phyloP scores from a whole-genome alignment of 1,139 yeast genomes.

The Protomyces pachydermus region DNA sequence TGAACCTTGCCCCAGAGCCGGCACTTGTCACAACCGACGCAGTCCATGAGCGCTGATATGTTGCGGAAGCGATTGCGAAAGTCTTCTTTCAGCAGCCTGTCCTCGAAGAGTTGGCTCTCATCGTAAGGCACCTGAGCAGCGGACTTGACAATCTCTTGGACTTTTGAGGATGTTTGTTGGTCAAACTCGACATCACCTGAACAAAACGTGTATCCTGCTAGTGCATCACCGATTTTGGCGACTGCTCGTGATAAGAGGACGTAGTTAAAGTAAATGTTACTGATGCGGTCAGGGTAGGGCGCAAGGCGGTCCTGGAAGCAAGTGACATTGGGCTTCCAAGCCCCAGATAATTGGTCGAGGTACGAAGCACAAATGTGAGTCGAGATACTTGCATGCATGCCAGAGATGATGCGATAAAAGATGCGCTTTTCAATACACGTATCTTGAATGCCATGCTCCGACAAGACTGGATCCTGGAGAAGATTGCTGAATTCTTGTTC shows the following conservation, averaged over 20 bases:
- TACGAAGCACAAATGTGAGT: conserved; percentile 88
- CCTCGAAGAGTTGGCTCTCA: conserved; percentile 50
- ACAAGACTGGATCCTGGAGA: conserved; percentile 14
- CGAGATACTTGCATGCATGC: conserved; percentile 93
- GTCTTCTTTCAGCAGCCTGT: conserved; percentile 64
- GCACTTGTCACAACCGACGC: conserved; percentile 97
- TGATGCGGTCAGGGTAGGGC: conserved; percentile 75
- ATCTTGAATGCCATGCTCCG: conserved; percentile 31
- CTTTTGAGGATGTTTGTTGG: conserved; percentile 11
- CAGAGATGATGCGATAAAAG: conserved; percentile 80
- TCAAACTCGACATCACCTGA: conserved; percentile 40
- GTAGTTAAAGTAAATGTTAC: conserved; percentile 87
- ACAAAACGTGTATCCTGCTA: conserved; percentile 50
- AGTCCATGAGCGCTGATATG: conserved; percentile 90
- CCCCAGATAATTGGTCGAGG: conserved; percentile 64
- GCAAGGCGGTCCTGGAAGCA: conserved; percentile 90
- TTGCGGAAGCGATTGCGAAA: conserved; percentile 80
- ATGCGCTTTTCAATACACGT: conserved; percentile 71
- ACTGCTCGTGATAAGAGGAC: conserved; percentile 81
- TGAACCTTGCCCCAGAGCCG: conserved; percentile 97
- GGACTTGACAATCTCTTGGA: conserved; percentile 34
- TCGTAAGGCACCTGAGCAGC: conserved; percentile 48
- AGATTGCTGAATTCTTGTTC: conserved; percentile 2
- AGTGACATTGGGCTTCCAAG: conserved; percentile 76
- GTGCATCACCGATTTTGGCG: conserved; percentile 53